Evolutionary conservation across 768 basidiomycete species (phyloP).

Genomic region (Chiua virens): DNA sequence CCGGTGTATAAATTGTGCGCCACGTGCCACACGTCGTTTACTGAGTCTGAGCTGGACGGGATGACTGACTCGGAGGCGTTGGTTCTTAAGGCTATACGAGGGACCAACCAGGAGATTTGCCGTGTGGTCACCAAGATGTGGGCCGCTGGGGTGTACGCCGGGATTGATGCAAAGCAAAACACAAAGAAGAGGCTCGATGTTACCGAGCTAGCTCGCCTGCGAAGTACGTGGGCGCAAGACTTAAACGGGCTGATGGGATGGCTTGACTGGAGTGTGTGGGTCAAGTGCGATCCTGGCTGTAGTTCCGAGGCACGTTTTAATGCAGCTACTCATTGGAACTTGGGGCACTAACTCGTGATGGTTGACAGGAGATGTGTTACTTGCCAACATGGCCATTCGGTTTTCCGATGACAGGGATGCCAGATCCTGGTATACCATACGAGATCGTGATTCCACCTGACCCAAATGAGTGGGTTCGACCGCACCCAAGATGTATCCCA

Average conservation of each 20-base stretch:
- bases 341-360: neutral
- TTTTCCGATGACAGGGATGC: neutral
- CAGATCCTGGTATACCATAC: neutral
- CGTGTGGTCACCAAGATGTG: constrained; percentile 19
- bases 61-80: constrained; percentile 15
- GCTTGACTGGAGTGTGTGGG: constrained; percentile 26
- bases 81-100: constrained; percentile 7
- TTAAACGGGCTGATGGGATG: constrained; percentile 14
- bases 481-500: constrained; percentile 12
- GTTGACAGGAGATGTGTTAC: constrained; percentile 18
- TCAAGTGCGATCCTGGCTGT: constrained; percentile 19
- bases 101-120: constrained; percentile 19
- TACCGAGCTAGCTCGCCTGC: neutral
- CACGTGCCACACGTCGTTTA: constrained; percentile 7
- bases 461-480: constrained; percentile 4
- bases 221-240: constrained; percentile 9
- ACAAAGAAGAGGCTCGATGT: neutral
- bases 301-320: constrained; percentile 5
- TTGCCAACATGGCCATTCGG: constrained; percentile 16
- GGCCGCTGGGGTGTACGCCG: constrained; percentile 14
- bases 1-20: constrained; percentile 9
- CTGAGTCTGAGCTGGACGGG: neutral
- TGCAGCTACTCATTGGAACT: too few species aligned
- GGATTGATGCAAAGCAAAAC: constrained; percentile 1
- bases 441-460: neutral